Percentiles rank a stretch among this genome's conserved stretches.
Conservation (phyloP, 1,284 basidiomycete species). For the Trichosporon sp. region DNA sequence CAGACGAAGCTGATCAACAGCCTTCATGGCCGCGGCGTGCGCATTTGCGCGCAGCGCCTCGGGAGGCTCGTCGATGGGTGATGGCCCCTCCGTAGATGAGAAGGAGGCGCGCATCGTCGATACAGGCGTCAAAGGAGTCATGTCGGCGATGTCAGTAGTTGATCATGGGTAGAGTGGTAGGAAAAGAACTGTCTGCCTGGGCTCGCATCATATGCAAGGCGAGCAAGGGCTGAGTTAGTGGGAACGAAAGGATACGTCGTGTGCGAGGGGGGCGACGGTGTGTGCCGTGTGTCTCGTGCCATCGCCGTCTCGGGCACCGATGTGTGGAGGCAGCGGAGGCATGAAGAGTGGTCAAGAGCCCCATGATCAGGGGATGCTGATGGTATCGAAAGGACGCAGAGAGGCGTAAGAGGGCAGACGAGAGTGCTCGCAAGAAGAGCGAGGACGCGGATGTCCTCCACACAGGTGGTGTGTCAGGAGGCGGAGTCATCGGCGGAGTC, state of each 20-base stretch:
- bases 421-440: neutral
- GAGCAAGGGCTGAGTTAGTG: neutral
- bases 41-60: neutral
- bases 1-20: neutral
- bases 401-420: neutral
- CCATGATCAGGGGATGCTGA: neutral
- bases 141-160: no score
- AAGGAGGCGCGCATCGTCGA: neutral
- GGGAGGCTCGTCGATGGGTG: neutral
- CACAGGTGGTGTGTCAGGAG: neutral
- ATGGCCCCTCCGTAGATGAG: neutral
- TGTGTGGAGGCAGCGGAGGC: neutral
- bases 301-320: neutral
- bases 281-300: neutral
- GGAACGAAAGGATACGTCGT: neutral
- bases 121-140: neutral
- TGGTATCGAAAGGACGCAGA: neutral
- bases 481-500: neutral
- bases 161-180: neutral
- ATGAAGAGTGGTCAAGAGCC: no score
- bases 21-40: neutral
- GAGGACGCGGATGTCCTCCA: neutral
- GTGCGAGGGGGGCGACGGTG: neutral
- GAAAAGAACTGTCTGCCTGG: no score
- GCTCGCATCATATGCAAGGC: no score